These are phyloP conservation scores for Beverwykella pulmonaria DNA, from an alignment of 495 filamentous ascomycete genomes.

Conservation along the genomic window DNA sequence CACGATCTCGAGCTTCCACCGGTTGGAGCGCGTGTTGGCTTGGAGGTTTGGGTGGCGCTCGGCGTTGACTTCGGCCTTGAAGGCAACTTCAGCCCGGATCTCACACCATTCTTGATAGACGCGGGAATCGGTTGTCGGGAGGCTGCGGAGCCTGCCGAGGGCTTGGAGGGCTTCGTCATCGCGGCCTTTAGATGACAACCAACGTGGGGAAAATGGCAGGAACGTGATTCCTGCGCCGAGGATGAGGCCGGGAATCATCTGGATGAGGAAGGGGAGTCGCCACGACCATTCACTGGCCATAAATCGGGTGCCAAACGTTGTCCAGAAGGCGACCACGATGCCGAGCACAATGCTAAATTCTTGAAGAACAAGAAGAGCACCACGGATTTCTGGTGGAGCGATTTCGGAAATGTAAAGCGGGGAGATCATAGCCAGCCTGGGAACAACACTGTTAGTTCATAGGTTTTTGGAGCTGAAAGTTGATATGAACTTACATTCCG, in stretches of 20 bases:
- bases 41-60: conserved; percentile 40
- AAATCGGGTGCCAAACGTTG: conserved; percentile 43
- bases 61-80: conserved; percentile 33
- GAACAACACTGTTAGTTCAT: neutral
- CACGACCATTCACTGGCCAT: conserved; percentile 39
- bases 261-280: conserved; percentile 44
- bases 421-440: conserved; percentile 35
- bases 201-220: conserved; percentile 44
- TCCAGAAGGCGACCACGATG: conserved; percentile 46
- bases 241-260: conserved; percentile 41
- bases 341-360: conserved; percentile 44
- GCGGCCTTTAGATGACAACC: conserved; percentile 41
- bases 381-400: conserved; percentile 44
- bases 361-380: conserved; percentile 43
- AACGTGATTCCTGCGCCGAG: conserved; percentile 41
- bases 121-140: conserved; percentile 36
- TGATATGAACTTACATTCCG: conserved; percentile 49
- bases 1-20: conserved; percentile 33
- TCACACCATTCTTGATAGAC: conserved; percentile 43
- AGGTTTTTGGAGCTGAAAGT: conserved; percentile 3
- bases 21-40: conserved; percentile 1
- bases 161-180: conserved; percentile 39
- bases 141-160: conserved; percentile 37
- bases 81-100: conserved; percentile 42
- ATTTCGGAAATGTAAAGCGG: conserved; percentile 48